Percentiles rank a stretch among this genome's conserved stretches.
Evolutionary conservation across 2,329 filamentous ascomycete genomes (phyloP).

Genomic region (Claviceps fusiformis): DNA sequence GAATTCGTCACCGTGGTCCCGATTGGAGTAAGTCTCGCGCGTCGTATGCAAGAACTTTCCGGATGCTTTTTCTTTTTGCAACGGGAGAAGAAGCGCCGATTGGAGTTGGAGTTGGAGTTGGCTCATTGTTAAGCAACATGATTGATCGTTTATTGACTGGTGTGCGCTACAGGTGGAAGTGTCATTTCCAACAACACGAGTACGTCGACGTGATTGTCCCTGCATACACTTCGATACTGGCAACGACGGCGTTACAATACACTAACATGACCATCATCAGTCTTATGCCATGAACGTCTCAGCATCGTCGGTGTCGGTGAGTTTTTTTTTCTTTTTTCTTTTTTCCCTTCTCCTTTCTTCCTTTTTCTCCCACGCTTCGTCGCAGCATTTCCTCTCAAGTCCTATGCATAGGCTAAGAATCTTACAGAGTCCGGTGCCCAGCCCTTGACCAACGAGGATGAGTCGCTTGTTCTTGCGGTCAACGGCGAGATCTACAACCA

Average conservation of each 20-base stretch:
- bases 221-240: no score
- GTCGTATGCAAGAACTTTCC: neutral
- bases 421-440: constrained; percentile 78
- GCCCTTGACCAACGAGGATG: constrained; percentile 85
- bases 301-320: constrained; percentile 93
- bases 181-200: constrained; percentile 83
- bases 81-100: no score
- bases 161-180: constrained; percentile 57
- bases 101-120: neutral
- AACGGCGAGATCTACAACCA: constrained; percentile 99
- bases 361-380: neutral
- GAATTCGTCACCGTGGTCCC: constrained; percentile 87
- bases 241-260: neutral
- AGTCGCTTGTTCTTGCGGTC: constrained; percentile 79
- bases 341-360: no score
- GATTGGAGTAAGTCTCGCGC: constrained; percentile 75
- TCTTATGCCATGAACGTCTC: constrained; percentile 93
- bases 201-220: constrained; percentile 30
- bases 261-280: constrained; percentile 28
- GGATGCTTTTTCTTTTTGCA: no score
- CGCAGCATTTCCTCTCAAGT: neutral
- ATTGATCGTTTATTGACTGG: neutral
- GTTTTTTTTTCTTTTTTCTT: constrained; percentile 17
- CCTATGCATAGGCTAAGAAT: constrained; percentile 7
- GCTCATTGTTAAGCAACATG: neutral